Evolutionary conservation across 352 stramenopile genomes (phyloP).

Genomic region (Phytophthora cryptogea): DNA sequence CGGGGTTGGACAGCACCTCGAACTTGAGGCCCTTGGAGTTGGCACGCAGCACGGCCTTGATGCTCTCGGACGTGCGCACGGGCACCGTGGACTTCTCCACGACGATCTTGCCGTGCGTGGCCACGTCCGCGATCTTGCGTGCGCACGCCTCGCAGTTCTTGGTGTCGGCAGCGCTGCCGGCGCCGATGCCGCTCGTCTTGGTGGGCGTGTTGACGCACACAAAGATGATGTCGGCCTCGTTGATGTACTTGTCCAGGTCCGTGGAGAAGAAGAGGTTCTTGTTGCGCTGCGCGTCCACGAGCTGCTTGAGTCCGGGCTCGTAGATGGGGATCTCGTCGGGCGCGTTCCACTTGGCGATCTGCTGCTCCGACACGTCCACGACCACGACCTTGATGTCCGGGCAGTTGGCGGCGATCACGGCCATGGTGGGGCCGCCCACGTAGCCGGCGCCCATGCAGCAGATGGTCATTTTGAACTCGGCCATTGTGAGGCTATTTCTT

Average conservation of each 20-base stretch:
- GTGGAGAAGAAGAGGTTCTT: conserved; percentile 99
- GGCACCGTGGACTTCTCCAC: conserved; percentile 99
- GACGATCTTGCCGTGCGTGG: conserved; percentile 96
- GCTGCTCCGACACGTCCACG: conserved; percentile 94
- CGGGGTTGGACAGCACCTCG: conserved; percentile 98
- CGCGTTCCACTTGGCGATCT: conserved; percentile 99
- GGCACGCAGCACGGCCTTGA: conserved; percentile 94
- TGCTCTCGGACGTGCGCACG: conserved; percentile 97
- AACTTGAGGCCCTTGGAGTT: conserved; percentile 95
- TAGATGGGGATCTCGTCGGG: conserved; percentile 97
- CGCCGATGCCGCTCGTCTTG: conserved; percentile 97
- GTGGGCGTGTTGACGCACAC: conserved; percentile 99
- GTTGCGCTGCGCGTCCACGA: conserved; percentile 92
- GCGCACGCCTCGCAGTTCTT: conserved; percentile 99
- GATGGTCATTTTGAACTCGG: conserved; percentile 87
- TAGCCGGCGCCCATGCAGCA: conserved; percentile 99
- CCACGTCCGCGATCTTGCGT: conserved; percentile 97
- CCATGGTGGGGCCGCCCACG: conserved; percentile 99
- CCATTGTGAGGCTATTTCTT: conserved; percentile 16
- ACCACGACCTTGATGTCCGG: conserved; percentile 98
- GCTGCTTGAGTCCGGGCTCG: conserved; percentile 97
- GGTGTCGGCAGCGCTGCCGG: conserved; percentile 97
- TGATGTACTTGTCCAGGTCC: conserved; percentile 97
- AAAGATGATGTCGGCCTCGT: conserved; percentile 98
- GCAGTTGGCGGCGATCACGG: conserved; percentile 97